phyloP scores from a whole-genome alignment of 164 flowering plant species.

The Malania oleifera region DNA sequence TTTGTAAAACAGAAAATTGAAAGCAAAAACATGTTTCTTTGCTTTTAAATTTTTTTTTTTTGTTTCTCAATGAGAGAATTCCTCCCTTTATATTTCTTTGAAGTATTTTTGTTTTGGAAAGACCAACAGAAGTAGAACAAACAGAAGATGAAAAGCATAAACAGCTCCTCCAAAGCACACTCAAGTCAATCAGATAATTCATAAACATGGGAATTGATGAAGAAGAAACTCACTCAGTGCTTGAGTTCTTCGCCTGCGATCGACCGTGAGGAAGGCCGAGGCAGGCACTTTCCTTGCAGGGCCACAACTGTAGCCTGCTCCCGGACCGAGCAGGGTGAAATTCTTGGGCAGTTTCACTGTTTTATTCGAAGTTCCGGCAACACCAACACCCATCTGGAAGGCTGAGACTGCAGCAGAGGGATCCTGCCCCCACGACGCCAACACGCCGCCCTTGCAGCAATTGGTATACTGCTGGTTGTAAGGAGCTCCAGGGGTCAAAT shows the following conservation, averaged over 20 bases:
- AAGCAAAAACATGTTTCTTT: no score
- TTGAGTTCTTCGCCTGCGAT: conserved; percentile 53
- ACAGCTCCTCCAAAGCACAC: no score
- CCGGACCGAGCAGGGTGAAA: conserved; percentile 61
- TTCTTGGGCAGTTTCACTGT: conserved; percentile 60
- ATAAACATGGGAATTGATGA: neutral
- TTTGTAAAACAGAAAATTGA: no score
- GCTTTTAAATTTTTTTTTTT: no score
- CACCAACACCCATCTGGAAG: conserved; percentile 63
- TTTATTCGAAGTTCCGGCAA: conserved; percentile 57
- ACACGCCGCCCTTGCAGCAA: conserved; percentile 65
- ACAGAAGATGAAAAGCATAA: no score
- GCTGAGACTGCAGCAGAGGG: conserved; percentile 46
- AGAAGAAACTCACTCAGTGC: conserved; percentile 40
- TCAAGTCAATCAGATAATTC: neutral
- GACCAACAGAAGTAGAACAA: no score
- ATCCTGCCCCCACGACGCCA: conserved; percentile 61
- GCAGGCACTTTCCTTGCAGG: conserved; percentile 59
- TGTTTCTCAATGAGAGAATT: no score
- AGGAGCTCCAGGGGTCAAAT: conserved; percentile 61
- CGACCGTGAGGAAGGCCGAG: conserved; percentile 43
- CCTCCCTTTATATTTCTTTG: no score
- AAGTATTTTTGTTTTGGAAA: no score
- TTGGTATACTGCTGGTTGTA: conserved; percentile 58
- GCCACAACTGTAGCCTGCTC: conserved; percentile 67